Percentiles rank a stretch among this genome's conserved stretches.
Conservation (phyloP, 2,329 filamentous ascomycete species). For the Dryadomyces quercus-mongolicae region DNA sequence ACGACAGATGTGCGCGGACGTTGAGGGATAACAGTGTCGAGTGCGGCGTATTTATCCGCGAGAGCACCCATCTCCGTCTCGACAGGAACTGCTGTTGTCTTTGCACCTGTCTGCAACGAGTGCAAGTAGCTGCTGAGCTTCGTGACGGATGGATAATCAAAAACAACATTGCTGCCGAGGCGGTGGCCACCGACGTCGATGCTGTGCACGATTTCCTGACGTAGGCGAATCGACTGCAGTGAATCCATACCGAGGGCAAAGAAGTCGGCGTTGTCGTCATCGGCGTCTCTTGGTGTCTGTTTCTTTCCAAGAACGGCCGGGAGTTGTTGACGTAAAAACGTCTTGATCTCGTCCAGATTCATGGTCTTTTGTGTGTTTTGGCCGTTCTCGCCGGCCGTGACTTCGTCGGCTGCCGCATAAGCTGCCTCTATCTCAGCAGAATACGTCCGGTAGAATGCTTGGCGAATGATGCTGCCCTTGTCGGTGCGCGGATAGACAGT, state of each 20-base stretch:
- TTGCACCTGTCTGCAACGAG: not conserved
- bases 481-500: constrained; percentile 34
- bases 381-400: constrained; percentile 23
- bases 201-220: constrained; percentile 36
- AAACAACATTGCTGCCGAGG: constrained; percentile 44
- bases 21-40: constrained; percentile 3
- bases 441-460: constrained; percentile 32
- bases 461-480: constrained; percentile 40
- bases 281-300: constrained; percentile 8
- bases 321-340: constrained; percentile 5
- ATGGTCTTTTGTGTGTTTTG: constrained; percentile 17
- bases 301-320: not conserved
- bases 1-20: not conserved
- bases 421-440: constrained; percentile 27
- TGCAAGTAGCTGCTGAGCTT: constrained; percentile 31
- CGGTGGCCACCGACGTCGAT: constrained; percentile 33
- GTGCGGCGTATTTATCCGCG: constrained; percentile 25
- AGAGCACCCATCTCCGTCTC: constrained; percentile 31
- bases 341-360: constrained; percentile 26
- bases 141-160: constrained; percentile 39
- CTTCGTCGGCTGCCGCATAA: constrained; percentile 22
- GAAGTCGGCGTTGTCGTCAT: constrained; percentile 38
- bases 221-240: constrained; percentile 43
- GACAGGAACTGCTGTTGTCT: not conserved
- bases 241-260: constrained; percentile 47